These are phyloP conservation scores for Oryza punctata DNA, from an alignment of 176 grass and related monocot species.

Conservation along the genomic window DNA sequence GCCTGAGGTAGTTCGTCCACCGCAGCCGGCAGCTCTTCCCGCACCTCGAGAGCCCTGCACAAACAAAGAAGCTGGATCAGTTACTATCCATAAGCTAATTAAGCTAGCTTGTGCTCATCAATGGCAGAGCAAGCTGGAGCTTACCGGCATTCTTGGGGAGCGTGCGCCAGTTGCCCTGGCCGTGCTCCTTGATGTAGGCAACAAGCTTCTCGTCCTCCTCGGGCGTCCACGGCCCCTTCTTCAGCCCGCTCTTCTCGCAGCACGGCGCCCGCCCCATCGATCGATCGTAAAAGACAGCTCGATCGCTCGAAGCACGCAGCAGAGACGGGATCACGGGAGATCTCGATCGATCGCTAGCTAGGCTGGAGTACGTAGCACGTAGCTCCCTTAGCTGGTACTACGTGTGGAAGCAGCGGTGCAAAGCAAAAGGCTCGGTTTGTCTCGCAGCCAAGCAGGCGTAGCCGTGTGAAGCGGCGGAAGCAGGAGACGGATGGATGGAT, in stretches of 20 bases:
- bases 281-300: no score
- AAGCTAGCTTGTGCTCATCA: background rate
- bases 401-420: background rate
- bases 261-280: slow-evolving; percentile 88
- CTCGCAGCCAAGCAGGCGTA: background rate
- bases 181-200: slow-evolving; percentile 83
- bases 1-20: slow-evolving; percentile 92
- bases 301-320: background rate
- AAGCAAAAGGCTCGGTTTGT: slow-evolving; percentile 40
- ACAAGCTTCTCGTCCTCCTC: slow-evolving; percentile 98
- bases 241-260: slow-evolving; percentile 84
- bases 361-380: background rate
- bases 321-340: background rate
- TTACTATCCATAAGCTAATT: no score
- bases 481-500: background rate
- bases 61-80: background rate
- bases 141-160: slow-evolving; percentile 94
- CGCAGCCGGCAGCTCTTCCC: slow-evolving; percentile 98
- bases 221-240: slow-evolving; percentile 89
- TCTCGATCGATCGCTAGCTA: background rate
- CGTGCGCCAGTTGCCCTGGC: slow-evolving; percentile 89
- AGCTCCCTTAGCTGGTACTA: background rate
- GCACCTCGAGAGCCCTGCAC: slow-evolving; percentile 76
- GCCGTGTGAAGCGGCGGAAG: background rate
- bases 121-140: background rate